Percentiles rank a stretch among this genome's conserved stretches.
Conservation (phyloP, 176 grass and related monocot genomes). For the Eleusine indica region DNA sequence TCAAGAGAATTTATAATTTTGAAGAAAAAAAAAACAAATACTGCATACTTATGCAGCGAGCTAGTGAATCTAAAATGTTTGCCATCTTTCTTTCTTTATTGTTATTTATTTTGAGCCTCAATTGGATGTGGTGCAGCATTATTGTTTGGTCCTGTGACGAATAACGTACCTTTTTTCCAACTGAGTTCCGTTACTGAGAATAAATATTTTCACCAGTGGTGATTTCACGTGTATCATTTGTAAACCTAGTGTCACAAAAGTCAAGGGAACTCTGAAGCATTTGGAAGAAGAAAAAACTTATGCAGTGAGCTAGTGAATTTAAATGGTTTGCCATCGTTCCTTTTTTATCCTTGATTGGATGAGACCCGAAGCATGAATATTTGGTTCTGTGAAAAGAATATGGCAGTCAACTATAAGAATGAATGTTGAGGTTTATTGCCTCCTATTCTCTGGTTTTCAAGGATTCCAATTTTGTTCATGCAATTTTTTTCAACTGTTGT, state of each 20-base stretch:
- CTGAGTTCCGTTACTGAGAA: not conserved
- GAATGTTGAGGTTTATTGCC: not conserved
- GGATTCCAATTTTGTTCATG: not conserved
- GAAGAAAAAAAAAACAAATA: not conserved
- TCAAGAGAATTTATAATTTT: not conserved
- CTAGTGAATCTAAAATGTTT: slow-evolving; percentile 9
- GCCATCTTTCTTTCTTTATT: not conserved
- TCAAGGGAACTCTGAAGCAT: slow-evolving; percentile 7
- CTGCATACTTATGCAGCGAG: not conserved
- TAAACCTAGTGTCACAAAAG: not conserved
- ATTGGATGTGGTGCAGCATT: not conserved
- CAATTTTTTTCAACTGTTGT: not conserved
- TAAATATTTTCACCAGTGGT: not conserved
- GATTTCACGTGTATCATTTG: not conserved
- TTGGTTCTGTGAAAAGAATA: not conserved
- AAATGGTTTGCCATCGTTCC: no score
- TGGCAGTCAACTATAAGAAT: not conserved
- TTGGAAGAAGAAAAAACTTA: no score
- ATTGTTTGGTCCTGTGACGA: not conserved
- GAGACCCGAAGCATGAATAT: no score
- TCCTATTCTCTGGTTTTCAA: not conserved
- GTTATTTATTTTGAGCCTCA: not conserved
- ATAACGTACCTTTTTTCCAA: not conserved
- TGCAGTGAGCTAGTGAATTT: no score
- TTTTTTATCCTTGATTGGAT: no score